Percentiles rank a stretch among this genome's conserved stretches.
Evolutionary conservation across 768 basidiomycete genomes (phyloP).

Genomic region (Mycena indigotica): DNA sequence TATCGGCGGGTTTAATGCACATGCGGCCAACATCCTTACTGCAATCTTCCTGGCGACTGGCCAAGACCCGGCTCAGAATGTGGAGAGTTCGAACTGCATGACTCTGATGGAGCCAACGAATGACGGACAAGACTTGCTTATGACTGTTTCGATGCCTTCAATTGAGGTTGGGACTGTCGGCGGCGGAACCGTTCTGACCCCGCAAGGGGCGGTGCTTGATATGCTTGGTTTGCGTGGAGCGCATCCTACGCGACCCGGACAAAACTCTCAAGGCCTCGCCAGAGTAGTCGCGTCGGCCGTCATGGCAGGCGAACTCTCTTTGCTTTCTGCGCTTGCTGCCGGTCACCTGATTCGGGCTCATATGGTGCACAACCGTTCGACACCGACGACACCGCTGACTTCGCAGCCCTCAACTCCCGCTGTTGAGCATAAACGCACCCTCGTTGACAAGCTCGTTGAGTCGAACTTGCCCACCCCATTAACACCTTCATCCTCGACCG

Average conservation of each 20-base stretch:
- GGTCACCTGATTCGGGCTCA: constrained; percentile 95
- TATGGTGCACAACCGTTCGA: constrained; percentile 87
- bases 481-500: constrained; percentile 40
- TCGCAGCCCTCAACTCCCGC: constrained; percentile 67
- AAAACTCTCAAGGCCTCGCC: constrained; percentile 88
- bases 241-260: constrained; percentile 81
- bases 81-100: constrained; percentile 98
- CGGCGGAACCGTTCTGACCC: constrained; percentile 90
- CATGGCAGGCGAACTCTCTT: constrained; percentile 95
- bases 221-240: constrained; percentile 94
- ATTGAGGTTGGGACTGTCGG: constrained; percentile 99
- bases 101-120: constrained; percentile 97
- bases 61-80: constrained; percentile 98
- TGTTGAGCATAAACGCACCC: constrained; percentile 17
- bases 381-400: constrained; percentile 72
- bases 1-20: constrained; percentile 98
- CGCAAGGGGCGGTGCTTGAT: constrained; percentile 88
- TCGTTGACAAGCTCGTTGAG: constrained; percentile 15
- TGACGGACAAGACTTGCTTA: constrained; percentile 84
- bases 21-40: constrained; percentile 96
- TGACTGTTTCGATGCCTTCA: constrained; percentile 97
- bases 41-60: constrained; percentile 95
- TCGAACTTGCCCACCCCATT: constrained; percentile 14
- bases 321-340: constrained; percentile 90
- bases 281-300: constrained; percentile 89